Base-by-base conservation (phyloP, 441 rosid genomes). In the Gossypium lobatum region DNA sequence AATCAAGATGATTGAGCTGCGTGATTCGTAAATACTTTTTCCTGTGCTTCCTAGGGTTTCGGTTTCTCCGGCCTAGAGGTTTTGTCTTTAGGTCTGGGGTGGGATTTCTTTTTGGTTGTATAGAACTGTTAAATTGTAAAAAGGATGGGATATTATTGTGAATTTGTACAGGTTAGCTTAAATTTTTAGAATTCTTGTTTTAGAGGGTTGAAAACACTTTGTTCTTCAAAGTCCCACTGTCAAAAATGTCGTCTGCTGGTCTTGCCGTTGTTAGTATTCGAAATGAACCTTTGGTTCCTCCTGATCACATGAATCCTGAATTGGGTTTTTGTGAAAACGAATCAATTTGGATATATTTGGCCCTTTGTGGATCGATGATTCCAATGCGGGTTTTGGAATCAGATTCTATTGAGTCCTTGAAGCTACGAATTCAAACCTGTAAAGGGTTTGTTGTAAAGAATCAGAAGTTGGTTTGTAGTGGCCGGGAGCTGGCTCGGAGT, bases 401-500 rank as follows among this genome's bases (percentile, higher is more conserved):
- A 1, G 97, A 92, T 37, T 79, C 97, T 0, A 90, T 90, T 17
- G 84, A 88, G 64, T 88, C 95, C 20, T 89, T 92, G 34, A 57
- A 57, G 28, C 28, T 57, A 21, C 61, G 61, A 1, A 57, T 57
- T 13, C 61, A 57, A 57, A 57, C 61, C 28, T 57, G 28, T 20
- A 57, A 57, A 57, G 61, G 61, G 0, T 92, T 92, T 71, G 90
- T 90, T 3, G 93, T 75, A 14, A 88, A 81, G 80, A 90, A 90
- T 37, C 97, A 92, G 80, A 92, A 87, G 67, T 81, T 92, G 65
- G 92, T 92, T 23, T 92, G 91, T 64, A 88, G 86, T 1, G 97
- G 97, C 42, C 84, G 93, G 31, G 97, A 88, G 48, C 76, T 92
- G 2, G 82, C 93, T 0, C 76, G 97, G 76, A 85, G 90, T 71